A percentile compares a stretch with the other conserved stretches of the same genome.
Evolutionary conservation across 2,329 filamentous ascomycete genomes (phyloP).

Genomic region (Fusarium gaditjirri): DNA sequence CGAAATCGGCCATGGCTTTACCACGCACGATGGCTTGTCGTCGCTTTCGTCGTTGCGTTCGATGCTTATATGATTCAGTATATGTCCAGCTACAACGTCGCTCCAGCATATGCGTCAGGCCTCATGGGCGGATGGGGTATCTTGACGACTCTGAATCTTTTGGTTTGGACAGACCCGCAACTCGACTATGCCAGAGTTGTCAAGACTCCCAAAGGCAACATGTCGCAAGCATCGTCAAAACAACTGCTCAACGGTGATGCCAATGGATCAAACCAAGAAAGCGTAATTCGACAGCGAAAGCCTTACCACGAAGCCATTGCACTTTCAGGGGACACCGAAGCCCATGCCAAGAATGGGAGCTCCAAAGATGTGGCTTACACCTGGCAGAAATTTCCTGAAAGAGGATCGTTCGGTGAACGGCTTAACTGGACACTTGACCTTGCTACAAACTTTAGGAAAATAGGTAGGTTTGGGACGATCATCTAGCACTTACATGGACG

Average conservation of each 20-base stretch:
- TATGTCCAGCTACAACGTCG: slow-evolving; percentile 63
- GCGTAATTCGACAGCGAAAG: slow-evolving; percentile 36
- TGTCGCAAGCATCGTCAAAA: neutral
- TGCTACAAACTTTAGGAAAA: slow-evolving; percentile 63
- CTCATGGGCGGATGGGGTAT: slow-evolving; percentile 62
- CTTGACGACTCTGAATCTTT: slow-evolving; percentile 58
- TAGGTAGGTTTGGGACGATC: slow-evolving; percentile 53
- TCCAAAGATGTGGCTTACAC: slow-evolving; percentile 59
- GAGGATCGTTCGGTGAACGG: slow-evolving; percentile 59
- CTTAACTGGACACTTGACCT: slow-evolving; percentile 68
- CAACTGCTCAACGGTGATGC: neutral
- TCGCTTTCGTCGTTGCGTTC: slow-evolving; percentile 55
- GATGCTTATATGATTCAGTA: slow-evolving; percentile 55
- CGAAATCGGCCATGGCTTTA: slow-evolving; percentile 61
- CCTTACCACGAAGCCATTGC: neutral
- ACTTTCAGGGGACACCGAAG: neutral
- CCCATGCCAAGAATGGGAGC: neutral
- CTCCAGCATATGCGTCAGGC: slow-evolving; percentile 61
- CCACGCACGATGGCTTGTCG: slow-evolving; percentile 59
- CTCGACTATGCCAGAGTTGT: slow-evolving; percentile 64
- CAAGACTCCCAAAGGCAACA: slow-evolving; percentile 42
- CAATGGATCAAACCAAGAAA: neutral
- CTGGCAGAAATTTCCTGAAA: slow-evolving; percentile 69
- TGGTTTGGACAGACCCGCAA: slow-evolving; percentile 67
- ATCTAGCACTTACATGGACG: neutral